A percentile compares a stretch with the other conserved stretches of the same genome.
Evolutionary conservation across 2,329 filamentous ascomycete genomes (phyloP).

Genomic region (Colletotrichum abscissum): DNA sequence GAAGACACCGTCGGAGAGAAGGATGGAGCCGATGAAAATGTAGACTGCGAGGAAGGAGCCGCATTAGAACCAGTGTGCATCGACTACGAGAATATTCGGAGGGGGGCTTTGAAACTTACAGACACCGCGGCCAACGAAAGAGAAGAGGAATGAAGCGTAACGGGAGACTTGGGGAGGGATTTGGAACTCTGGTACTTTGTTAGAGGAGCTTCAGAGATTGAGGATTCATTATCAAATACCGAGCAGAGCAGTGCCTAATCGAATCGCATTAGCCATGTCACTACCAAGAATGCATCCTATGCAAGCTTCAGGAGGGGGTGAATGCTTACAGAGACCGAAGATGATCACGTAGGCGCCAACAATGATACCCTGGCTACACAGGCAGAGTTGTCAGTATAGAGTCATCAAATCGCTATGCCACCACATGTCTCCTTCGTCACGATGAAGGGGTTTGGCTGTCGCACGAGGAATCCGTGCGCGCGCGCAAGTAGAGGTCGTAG

Average conservation of each 20-base stretch:
- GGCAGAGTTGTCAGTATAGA: conserved; percentile 19
- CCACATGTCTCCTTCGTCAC: conserved; percentile 1
- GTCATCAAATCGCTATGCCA: not conserved
- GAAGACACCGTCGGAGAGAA: conserved; percentile 75
- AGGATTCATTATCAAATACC: conserved; percentile 49
- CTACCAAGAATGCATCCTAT: not conserved
- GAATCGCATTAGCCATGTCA: conserved; percentile 36
- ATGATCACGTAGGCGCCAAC: conserved; percentile 89
- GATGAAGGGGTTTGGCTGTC: not conserved
- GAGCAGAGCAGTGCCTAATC: conserved; percentile 74
- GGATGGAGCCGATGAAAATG: conserved; percentile 90
- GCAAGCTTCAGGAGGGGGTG: not conserved
- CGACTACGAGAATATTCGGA: not conserved
- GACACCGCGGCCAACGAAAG: conserved; percentile 92
- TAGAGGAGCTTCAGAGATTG: not conserved
- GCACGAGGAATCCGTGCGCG: conserved; percentile 26
- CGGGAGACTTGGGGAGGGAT: conserved; percentile 92
- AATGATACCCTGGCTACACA: conserved; percentile 75
- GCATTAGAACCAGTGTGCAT: conserved; percentile 17
- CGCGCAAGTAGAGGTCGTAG: not conserved
- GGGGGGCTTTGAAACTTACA: conserved; percentile 70
- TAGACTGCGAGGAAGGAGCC: conserved; percentile 73
- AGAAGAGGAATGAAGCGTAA: conserved; percentile 98
- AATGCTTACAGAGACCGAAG: conserved; percentile 81
- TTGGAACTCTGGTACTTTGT: conserved; percentile 77